Percentiles rank a stretch among this genome's conserved stretches.
Evolutionary conservation across 225 moss, liverwort and hornwort genomes (phyloP).

Genomic region (Physcomitrium patens): DNA sequence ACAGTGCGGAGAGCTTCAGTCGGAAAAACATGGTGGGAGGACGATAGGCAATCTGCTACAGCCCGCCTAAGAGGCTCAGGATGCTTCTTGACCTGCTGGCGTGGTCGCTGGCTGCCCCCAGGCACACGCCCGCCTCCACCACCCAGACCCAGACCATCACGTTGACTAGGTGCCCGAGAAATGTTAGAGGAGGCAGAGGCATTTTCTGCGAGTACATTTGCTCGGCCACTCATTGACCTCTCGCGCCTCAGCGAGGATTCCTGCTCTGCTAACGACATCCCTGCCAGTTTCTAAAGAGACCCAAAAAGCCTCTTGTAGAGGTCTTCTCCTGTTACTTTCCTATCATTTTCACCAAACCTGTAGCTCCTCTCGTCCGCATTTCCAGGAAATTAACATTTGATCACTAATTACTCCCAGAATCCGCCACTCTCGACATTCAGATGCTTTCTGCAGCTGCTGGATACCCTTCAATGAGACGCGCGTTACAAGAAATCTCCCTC

Average conservation of each 20-base stretch:
- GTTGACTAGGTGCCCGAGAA: slow-evolving; percentile 31
- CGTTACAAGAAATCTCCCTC: neutral
- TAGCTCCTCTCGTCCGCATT: slow-evolving; percentile 15
- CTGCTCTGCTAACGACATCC: slow-evolving; percentile 47
- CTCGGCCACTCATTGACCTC: slow-evolving; percentile 51
- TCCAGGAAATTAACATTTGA: slow-evolving; percentile 22
- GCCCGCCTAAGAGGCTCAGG: slow-evolving; percentile 96
- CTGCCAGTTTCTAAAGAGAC: slow-evolving; percentile 36
- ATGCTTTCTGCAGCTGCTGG: neutral
- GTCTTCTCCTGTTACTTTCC: slow-evolving; percentile 36
- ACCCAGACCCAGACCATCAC: slow-evolving; percentile 41
- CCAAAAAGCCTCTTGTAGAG: slow-evolving; percentile 35
- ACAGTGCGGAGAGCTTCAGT: slow-evolving; percentile 98
- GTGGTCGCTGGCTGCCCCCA: slow-evolving; percentile 67
- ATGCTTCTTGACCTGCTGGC: slow-evolving; percentile 86
- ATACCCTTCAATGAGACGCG: neutral
- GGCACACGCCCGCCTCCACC: slow-evolving; percentile 37
- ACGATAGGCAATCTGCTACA: slow-evolving; percentile 90
- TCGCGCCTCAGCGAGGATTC: slow-evolving; percentile 44
- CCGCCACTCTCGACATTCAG: neutral
- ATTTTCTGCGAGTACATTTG: slow-evolving; percentile 33
- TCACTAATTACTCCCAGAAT: slow-evolving; percentile 11
- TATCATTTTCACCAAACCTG: slow-evolving; percentile 34
- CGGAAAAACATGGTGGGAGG: slow-evolving; percentile 79
- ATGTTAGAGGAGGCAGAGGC: slow-evolving; percentile 28